These are phyloP conservation scores for Globisporangium okanoganense DNA, from an alignment of 352 stramenopile species.

Conservation along the genomic window DNA sequence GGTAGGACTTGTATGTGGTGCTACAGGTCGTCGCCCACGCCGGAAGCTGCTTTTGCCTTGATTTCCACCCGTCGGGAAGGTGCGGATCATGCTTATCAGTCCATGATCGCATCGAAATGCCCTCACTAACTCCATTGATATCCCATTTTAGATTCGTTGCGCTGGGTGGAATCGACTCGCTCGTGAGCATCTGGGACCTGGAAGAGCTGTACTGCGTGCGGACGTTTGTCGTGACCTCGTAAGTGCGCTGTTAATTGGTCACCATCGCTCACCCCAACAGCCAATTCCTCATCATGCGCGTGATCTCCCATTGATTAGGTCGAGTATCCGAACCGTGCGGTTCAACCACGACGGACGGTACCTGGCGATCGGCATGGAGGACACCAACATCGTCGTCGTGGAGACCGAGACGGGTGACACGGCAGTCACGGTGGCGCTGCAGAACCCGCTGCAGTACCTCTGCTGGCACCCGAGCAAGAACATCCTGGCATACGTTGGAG, in stretches of 20 bases:
- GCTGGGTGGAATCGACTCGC: constrained; percentile 77
- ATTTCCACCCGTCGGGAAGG: constrained; percentile 75
- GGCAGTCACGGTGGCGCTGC: constrained; percentile 57
- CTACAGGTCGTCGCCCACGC: constrained; percentile 64
- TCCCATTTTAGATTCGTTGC: constrained; percentile 46
- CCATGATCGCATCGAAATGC: neutral
- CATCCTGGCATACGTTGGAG: constrained; percentile 78
- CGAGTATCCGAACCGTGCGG: constrained; percentile 73
- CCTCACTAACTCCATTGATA: neutral
- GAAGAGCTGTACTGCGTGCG: constrained; percentile 84
- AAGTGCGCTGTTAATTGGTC: constrained; percentile 12
- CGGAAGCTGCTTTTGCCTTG: constrained; percentile 78
- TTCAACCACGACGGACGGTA: constrained; percentile 75
- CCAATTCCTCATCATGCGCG: neutral
- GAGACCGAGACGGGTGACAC: constrained; percentile 58
- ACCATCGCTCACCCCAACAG: neutral
- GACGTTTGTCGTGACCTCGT: constrained; percentile 81
- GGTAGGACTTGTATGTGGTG: neutral
- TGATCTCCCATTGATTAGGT: constrained; percentile 22
- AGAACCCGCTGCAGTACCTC: constrained; percentile 70
- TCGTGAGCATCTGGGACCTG: constrained; percentile 83
- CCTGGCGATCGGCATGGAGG: constrained; percentile 76
- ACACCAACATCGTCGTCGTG: constrained; percentile 64
- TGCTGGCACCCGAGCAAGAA: constrained; percentile 84
- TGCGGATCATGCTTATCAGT: constrained; percentile 12